phyloP scores from a whole-genome alignment of 2,329 filamentous ascomycete species.

The Fusarium kyushuense region DNA sequence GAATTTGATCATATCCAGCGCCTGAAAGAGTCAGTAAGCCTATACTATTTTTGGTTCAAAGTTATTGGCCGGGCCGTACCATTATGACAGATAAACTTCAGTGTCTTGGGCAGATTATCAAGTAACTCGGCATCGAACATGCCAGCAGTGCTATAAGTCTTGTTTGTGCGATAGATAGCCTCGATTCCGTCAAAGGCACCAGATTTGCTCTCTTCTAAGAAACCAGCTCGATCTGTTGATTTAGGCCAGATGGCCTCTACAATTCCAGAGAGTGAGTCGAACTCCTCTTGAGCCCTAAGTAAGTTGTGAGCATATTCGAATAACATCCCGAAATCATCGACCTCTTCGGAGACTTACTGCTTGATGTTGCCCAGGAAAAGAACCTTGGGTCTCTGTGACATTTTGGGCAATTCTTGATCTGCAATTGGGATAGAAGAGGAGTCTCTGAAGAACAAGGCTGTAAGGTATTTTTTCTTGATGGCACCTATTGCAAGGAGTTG shows the following conservation, averaged over 20 bases:
- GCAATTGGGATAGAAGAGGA: not conserved
- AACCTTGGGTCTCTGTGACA: slow-evolving; percentile 53
- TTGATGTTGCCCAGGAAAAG: slow-evolving; percentile 56
- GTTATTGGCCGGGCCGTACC: slow-evolving; percentile 54
- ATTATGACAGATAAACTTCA: slow-evolving; percentile 72
- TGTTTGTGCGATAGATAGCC: slow-evolving; percentile 78
- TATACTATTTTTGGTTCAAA: not conserved
- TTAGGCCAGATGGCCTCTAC: slow-evolving; percentile 74
- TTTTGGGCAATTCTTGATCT: slow-evolving; percentile 21
- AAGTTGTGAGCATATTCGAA: not conserved
- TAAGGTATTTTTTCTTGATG: not conserved
- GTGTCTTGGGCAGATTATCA: slow-evolving; percentile 62
- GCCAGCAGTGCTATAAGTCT: slow-evolving; percentile 73
- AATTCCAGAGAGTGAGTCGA: slow-evolving; percentile 69
- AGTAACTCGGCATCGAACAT: slow-evolving; percentile 78
- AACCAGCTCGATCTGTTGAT: slow-evolving; percentile 72
- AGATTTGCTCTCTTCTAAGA: slow-evolving; percentile 74
- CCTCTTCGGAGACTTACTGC: slow-evolving; percentile 50
- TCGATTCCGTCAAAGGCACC: slow-evolving; percentile 74
- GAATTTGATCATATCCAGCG: slow-evolving; percentile 87
- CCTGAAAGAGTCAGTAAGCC: slow-evolving; percentile 58
- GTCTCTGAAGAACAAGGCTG: not conserved
- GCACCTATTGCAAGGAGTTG: not conserved
- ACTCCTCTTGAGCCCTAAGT: slow-evolving; percentile 58
- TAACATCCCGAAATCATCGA: not conserved